phyloP scores from a whole-genome alignment of 176 grass and related monocot genomes.

The Leersia perrieri region DNA sequence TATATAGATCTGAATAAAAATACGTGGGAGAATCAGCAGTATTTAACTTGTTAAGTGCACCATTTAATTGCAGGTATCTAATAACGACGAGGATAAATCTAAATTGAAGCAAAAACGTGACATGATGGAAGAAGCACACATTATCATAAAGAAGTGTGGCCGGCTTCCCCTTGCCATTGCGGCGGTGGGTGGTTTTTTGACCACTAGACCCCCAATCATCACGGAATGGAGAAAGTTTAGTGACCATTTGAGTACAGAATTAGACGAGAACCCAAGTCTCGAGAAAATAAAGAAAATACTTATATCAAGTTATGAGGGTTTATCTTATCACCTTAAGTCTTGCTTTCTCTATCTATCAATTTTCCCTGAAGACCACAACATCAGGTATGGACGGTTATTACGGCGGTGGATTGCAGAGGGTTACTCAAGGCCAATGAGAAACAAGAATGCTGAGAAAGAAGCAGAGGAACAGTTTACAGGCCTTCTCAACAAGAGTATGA shows the following conservation, averaged over 20 bases:
- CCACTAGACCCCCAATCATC: background rate
- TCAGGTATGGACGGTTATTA: background rate
- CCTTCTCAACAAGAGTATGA: slow-evolving; percentile 25
- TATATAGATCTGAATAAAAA: too few species aligned
- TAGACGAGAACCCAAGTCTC: slow-evolving; percentile 11
- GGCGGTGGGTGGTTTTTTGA: slow-evolving; percentile 20
- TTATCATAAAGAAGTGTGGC: slow-evolving; percentile 29
- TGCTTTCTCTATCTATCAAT: slow-evolving; percentile 35
- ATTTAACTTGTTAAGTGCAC: too few species aligned
- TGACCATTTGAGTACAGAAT: slow-evolving; percentile 17
- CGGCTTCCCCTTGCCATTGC: slow-evolving; percentile 44
- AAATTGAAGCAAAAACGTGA: too few species aligned
- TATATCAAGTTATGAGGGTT: slow-evolving; percentile 25
- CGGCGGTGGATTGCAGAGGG: slow-evolving; percentile 39
- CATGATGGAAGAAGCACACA: background rate
- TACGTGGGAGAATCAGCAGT: too few species aligned
- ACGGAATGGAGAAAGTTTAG: background rate
- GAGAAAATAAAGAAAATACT: background rate
- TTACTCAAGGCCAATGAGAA: background rate
- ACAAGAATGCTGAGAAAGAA: background rate
- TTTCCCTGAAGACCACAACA: slow-evolving; percentile 23
- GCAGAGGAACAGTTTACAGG: slow-evolving; percentile 1
- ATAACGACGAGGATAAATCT: fast-evolving
- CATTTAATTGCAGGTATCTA: too few species aligned
- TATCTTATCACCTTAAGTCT: slow-evolving; percentile 41